A percentile compares a stretch with the other conserved stretches of the same genome.
Conservation (phyloP, 1,284 basidiomycete species). For the Ganoderma lingzhi region DNA sequence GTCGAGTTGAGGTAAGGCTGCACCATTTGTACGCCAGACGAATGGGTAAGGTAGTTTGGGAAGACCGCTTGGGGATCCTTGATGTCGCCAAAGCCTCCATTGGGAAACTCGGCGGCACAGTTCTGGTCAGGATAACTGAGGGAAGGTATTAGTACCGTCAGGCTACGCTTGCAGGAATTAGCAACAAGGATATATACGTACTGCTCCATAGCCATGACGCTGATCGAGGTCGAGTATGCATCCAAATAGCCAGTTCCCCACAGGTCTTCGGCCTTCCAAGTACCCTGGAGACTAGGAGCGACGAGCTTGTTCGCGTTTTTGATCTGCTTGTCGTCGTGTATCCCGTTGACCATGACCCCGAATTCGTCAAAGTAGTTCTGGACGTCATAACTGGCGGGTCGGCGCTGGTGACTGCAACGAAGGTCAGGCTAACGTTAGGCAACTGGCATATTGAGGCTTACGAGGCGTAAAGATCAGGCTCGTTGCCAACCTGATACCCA, state of each 20-base stretch:
- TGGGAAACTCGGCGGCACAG: slow-evolving; percentile 43
- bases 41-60: slow-evolving; percentile 65
- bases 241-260: slow-evolving; percentile 56
- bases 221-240: slow-evolving; percentile 47
- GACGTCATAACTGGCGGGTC: slow-evolving; percentile 49
- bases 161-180: background rate
- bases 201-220: slow-evolving; percentile 58
- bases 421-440: background rate
- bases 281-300: slow-evolving; percentile 59
- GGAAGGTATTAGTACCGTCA: too few species aligned
- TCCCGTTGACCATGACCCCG: slow-evolving; percentile 48
- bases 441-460: slow-evolving; percentile 22
- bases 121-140: slow-evolving; percentile 59
- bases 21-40: slow-evolving; percentile 54
- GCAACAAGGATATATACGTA: slow-evolving; percentile 36
- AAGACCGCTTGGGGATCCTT: slow-evolving; percentile 62
- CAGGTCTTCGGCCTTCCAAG: slow-evolving; percentile 54
- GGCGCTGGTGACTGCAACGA: slow-evolving; percentile 42
- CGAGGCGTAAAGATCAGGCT: slow-evolving; percentile 70
- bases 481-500: slow-evolving; percentile 72
- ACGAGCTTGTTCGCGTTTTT: slow-evolving; percentile 47
- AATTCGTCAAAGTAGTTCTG: slow-evolving; percentile 60
- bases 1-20: slow-evolving; percentile 59
- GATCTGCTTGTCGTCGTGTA: slow-evolving; percentile 48
- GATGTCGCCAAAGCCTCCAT: slow-evolving; percentile 35